These are phyloP conservation scores for Tilletia walkeri DNA, from an alignment of 1,284 basidiomycete genomes.

Conservation along the genomic window DNA sequence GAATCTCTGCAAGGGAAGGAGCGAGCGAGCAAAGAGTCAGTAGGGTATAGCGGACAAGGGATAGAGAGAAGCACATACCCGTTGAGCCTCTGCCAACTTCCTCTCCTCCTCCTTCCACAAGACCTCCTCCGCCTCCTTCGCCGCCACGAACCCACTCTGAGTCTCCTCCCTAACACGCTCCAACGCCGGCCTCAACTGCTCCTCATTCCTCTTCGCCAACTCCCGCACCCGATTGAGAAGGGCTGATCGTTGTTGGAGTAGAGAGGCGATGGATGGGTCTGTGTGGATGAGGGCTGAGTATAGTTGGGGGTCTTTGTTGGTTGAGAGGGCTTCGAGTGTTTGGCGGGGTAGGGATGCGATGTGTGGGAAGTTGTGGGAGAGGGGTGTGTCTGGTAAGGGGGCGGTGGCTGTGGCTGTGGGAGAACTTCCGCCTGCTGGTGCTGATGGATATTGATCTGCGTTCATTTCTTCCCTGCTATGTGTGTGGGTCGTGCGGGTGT, in stretches of 20 bases:
- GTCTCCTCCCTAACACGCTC: not conserved
- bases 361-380: constrained; percentile 11
- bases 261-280: constrained; percentile 1
- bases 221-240: not conserved
- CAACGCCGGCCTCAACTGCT: not conserved
- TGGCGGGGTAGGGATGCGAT: constrained; percentile 4
- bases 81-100: constrained; percentile 5
- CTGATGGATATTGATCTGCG: too few relatives aligned
- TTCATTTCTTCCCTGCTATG: too few relatives aligned
- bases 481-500: too few relatives aligned
- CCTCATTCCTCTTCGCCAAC: constrained; percentile 1
- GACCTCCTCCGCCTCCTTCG: constrained; percentile 8
- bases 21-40: not conserved
- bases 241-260: constrained; percentile 2
- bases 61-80: not conserved
- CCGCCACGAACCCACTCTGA: not conserved
- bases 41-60: not conserved
- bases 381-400: constrained; percentile 6
- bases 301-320: constrained; percentile 3
- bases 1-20: constrained; percentile 9
- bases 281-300: constrained; percentile 16
- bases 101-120: constrained; percentile 3
- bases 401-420: not conserved
- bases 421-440: not conserved
- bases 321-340: constrained; percentile 9